A percentile compares a stretch with the other conserved stretches of the same genome.
These are phyloP conservation scores for Pythium folliculosum DNA, from an alignment of 352 stramenopile species.

Conservation along the genomic window DNA sequence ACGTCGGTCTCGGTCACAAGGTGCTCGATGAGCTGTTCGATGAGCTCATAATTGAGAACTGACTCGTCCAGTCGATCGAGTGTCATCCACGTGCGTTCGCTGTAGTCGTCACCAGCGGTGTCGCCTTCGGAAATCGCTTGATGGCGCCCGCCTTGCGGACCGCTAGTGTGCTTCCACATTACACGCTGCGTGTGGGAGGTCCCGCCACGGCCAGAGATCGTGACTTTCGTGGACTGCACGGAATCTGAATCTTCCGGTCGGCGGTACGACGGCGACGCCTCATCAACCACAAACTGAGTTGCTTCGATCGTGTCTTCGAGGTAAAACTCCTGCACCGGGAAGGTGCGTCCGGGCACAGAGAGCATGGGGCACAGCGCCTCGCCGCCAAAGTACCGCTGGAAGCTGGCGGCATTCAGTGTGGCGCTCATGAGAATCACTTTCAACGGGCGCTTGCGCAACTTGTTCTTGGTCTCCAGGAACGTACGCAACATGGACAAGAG, in stretches of 20 bases:
- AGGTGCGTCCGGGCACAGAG: constrained; percentile 93
- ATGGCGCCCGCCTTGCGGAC: neutral
- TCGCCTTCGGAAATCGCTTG: constrained; percentile 19
- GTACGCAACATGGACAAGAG: constrained; percentile 91
- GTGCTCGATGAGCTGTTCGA: constrained; percentile 87
- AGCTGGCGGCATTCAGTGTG: constrained; percentile 94
- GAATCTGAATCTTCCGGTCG: constrained; percentile 19
- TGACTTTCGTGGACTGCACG: constrained; percentile 53
- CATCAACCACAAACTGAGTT: constrained; percentile 86
- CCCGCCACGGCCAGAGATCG: constrained; percentile 60
- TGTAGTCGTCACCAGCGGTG: constrained; percentile 71
- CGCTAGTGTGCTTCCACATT: constrained; percentile 41
- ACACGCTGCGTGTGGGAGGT: constrained; percentile 65
- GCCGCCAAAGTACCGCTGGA: constrained; percentile 94
- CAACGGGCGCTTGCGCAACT: constrained; percentile 54
- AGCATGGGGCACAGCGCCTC: constrained; percentile 84
- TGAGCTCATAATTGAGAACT: constrained; percentile 95
- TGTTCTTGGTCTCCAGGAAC: constrained; percentile 60
- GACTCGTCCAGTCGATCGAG: constrained; percentile 87
- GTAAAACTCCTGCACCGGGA: constrained; percentile 96
- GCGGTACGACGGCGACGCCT: constrained; percentile 57
- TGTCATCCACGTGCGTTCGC: constrained; percentile 81
- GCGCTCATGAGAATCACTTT: constrained; percentile 98
- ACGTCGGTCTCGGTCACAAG: constrained; percentile 62
- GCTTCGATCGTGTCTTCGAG: constrained; percentile 93